Conservation (phyloP, 192 early-diverging fungal species). For the Allomyces javanicus region DNA sequence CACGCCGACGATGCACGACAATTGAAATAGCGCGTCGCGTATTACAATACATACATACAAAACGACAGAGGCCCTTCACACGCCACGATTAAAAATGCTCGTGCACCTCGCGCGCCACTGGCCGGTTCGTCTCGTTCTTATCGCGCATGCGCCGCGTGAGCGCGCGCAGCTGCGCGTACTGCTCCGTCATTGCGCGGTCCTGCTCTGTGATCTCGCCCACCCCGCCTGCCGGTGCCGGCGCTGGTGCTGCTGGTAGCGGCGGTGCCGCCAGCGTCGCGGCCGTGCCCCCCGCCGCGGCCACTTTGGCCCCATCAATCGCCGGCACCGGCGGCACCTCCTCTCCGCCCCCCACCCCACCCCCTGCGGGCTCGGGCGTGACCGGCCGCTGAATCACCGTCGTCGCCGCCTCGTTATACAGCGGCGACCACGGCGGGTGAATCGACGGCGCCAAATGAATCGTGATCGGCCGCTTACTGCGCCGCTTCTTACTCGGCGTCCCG, state of each 20-base stretch:
- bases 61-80: too few species aligned
- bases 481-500: background rate
- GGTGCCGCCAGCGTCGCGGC: background rate
- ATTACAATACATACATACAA: too few species aligned
- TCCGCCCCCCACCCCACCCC: background rate
- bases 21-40: too few species aligned
- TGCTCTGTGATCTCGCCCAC: background rate
- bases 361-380: background rate
- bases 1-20: too few species aligned
- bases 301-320: background rate
- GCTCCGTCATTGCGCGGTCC: background rate
- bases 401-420: background rate
- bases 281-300: background rate
- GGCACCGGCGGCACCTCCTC: background rate
- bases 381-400: background rate
- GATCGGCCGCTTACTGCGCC: background rate
- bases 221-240: background rate
- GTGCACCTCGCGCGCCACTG: background rate
- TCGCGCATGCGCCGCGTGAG: background rate
- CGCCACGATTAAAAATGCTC: background rate
- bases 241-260: background rate
- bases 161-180: background rate
- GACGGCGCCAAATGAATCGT: background rate
- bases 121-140: background rate
- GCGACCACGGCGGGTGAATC: slow-evolving; percentile 1